Evolutionary conservation across 2,329 filamentous ascomycete species (phyloP).

Genomic region (Rutstroemia sp.): DNA sequence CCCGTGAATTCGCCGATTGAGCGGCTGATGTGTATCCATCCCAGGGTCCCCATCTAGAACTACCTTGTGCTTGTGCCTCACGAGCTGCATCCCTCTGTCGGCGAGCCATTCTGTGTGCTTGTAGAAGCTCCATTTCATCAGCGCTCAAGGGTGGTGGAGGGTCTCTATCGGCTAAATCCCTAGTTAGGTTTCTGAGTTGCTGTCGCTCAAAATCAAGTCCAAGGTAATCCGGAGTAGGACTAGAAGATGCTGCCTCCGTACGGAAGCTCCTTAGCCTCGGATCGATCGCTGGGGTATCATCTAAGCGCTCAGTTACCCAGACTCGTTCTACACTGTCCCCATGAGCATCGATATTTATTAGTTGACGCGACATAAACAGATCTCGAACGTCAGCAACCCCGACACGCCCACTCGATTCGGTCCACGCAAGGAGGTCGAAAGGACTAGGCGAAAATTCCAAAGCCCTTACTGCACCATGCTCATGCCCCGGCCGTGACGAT

Average conservation of each 20-base stretch:
- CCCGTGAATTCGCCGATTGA: constrained; percentile 5
- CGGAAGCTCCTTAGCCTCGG: constrained; percentile 23
- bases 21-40: constrained; percentile 12
- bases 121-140: constrained; percentile 49
- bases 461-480: constrained; percentile 68
- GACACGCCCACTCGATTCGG: constrained; percentile 74
- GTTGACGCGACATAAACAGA: constrained; percentile 60
- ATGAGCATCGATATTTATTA: constrained; percentile 55
- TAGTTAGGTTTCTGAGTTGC: constrained; percentile 22
- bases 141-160: constrained; percentile 43
- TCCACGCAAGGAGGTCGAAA: constrained; percentile 88
- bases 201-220: constrained; percentile 22
- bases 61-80: constrained; percentile 17
- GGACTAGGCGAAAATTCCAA: constrained; percentile 90
- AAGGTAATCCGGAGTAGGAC: constrained; percentile 26
- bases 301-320: constrained; percentile 18
- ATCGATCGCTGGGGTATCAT: constrained; percentile 19
- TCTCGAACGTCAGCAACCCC: constrained; percentile 67
- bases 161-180: constrained; percentile 34
- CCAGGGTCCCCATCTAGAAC: constrained; percentile 13
- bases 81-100: constrained; percentile 32
- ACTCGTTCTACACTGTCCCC: constrained; percentile 40
- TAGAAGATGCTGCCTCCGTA: constrained; percentile 18
- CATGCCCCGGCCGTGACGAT: constrained; percentile 56
- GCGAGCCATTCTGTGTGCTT: constrained; percentile 48